Base-by-base conservation (phyloP, 495 filamentous ascomycete genomes). In the Lineolata rhizophorae region DNA sequence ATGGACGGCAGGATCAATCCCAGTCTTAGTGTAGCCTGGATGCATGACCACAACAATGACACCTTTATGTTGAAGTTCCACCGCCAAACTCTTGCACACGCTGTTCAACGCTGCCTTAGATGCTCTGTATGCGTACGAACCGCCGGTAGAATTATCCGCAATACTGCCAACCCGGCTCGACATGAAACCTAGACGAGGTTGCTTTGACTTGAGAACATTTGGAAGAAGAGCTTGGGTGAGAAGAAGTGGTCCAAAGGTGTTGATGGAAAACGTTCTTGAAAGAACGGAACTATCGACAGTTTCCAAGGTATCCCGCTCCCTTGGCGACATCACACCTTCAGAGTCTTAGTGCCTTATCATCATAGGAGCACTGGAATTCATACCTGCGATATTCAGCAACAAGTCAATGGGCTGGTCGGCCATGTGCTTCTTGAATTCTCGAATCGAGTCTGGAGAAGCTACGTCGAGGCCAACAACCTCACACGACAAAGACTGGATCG, bases 111-210 rank as follows among this genome's bases (percentile, higher is more conserved):
- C 56, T 1, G 76, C 65, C 46, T 87, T 90, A 18, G 59, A 65
- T 6, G 71, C 64, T 2, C 78, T 70, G 45, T 87, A 87, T 2
- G 62, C 64, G 46, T 81, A 87, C 65, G 70, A 79, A 0, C 76
- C 79, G 2, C 78, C 77, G 0, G 60, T 56, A 8, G 40, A 37
- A 39, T 85, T 84, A 37, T 49, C 46, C 1, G 42, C 39, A 3
- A 60, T 48, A 17, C 40, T 46, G 21, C 55, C 55, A 14, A 57
- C 52, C 13, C 57, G 52, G 2, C 50, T 54, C 9, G 49, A 50
- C 33, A 59, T 43, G 11, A 55, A 37, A 12, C 52, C 45, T 9
- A 54, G 33, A 10, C 37, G 18, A 1, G 39, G 35, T 1, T 20
- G 20, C 10, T 30, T 6, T 1, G 38, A 36, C 9, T 30, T 29